Evolutionary conservation across 2,329 filamentous ascomycete species (phyloP).

Genomic region (Aureobasidium namibiae): DNA sequence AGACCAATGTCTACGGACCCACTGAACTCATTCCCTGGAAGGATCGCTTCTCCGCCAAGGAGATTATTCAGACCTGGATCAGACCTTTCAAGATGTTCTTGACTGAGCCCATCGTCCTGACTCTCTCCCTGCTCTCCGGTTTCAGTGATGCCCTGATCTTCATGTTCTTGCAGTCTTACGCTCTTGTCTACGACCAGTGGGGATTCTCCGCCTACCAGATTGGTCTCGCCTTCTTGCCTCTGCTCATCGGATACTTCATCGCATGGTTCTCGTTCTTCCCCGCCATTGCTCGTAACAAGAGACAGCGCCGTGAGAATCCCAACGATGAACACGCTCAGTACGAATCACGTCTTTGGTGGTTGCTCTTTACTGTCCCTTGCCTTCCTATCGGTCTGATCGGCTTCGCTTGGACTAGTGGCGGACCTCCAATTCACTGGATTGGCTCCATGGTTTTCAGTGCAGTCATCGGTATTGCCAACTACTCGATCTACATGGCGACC

Average conservation of each 20-base stretch:
- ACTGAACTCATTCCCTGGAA: conserved; percentile 54
- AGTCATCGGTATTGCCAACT: conserved; percentile 65
- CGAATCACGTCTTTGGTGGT: conserved; percentile 59
- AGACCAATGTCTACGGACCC: conserved; percentile 61
- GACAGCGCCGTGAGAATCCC: conserved; percentile 37
- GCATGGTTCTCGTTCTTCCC: conserved; percentile 56
- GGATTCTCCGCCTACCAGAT: conserved; percentile 50
- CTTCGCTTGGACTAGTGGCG: conserved; percentile 64
- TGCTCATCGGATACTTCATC: conserved; percentile 59
- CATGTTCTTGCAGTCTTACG: conserved; percentile 70
- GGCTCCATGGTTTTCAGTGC: conserved; percentile 58
- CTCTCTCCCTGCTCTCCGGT: conserved; percentile 62
- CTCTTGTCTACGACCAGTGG: conserved; percentile 62
- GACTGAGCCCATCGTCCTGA: conserved; percentile 67
- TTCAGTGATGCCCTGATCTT: conserved; percentile 73
- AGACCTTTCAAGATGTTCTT: conserved; percentile 71
- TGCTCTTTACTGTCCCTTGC: conserved; percentile 55
- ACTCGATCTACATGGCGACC: conserved; percentile 57
- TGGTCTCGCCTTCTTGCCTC: conserved; percentile 58
- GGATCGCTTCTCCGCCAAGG: conserved; percentile 34
- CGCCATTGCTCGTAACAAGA: conserved; percentile 42
- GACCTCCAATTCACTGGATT: conserved; percentile 60
- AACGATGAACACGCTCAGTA: conserved; percentile 50
- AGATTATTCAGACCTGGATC: conserved; percentile 47
- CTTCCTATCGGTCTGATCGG: conserved; percentile 62